Conservation (phyloP, 331 rosid species). For the Saraca asoca region DNA sequence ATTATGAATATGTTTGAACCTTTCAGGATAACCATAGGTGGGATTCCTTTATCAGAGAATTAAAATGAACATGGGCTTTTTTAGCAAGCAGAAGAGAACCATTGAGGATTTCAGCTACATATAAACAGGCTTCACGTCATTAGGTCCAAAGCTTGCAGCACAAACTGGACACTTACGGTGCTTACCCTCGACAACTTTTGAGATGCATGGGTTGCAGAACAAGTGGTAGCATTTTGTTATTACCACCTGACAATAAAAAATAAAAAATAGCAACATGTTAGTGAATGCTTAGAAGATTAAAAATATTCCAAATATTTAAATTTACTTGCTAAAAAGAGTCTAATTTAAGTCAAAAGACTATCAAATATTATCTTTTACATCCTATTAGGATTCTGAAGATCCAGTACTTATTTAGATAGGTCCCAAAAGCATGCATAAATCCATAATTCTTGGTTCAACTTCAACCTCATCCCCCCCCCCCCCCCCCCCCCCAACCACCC, state of each 20-base stretch:
- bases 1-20: constrained; percentile 44
- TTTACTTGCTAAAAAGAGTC: not conserved
- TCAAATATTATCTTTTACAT: constrained; percentile 2
- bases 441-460: no score
- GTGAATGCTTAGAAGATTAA: not conserved
- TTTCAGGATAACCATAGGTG: constrained; percentile 11
- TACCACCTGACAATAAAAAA: constrained; percentile 67
- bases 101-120: constrained; percentile 48
- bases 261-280: not conserved
- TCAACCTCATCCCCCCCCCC: no score
- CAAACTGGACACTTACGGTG: constrained; percentile 94
- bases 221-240: constrained; percentile 98
- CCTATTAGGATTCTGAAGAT: not conserved
- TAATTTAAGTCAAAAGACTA: not conserved
- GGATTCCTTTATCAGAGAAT: constrained; percentile 32
- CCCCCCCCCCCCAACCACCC: no score
- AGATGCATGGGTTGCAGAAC: constrained; percentile 88
- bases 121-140: constrained; percentile 90
- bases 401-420: no score
- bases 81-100: constrained; percentile 32
- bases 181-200: constrained; percentile 68
- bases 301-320: not conserved
- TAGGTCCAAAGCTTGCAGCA: constrained; percentile 76
- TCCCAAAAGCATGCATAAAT: no score
- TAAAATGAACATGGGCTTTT: constrained; percentile 31